These are phyloP conservation scores for Phascolomyces articulosus DNA, from an alignment of 371 early-diverging fungal species.

Conservation along the genomic window DNA sequence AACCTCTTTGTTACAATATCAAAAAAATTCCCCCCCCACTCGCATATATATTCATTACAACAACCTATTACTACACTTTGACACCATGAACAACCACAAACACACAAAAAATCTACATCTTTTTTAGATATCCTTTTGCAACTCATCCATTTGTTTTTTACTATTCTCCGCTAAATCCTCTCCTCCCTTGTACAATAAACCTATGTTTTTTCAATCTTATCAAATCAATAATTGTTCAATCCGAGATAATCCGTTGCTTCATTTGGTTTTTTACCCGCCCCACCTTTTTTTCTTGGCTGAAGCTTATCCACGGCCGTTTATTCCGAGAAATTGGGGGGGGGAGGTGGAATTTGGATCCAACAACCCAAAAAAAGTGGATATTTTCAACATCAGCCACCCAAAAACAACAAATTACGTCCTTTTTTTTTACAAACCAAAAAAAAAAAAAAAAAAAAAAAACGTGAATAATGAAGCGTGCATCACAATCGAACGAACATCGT, in stretches of 20 bases:
- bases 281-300: not conserved
- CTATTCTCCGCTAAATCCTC: not conserved
- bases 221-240: not conserved
- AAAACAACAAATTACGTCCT: too few species aligned
- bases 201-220: not conserved
- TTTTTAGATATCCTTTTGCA: not conserved
- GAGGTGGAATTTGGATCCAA: too few species aligned
- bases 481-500: not conserved
- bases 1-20: too few species aligned
- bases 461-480: not conserved
- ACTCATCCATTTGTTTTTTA: not conserved
- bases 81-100: not conserved
- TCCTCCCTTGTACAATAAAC: not conserved
- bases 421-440: too few species aligned
- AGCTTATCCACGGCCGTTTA: not conserved
- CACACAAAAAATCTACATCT: not conserved
- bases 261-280: not conserved
- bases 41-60: conserved; percentile 2
- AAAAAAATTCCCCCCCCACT: not conserved
- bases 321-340: not conserved
- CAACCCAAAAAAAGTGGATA: too few species aligned
- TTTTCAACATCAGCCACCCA: not conserved
- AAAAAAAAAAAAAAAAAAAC: not conserved
- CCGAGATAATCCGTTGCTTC: conserved; percentile 1
- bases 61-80: too few species aligned